Percentiles rank a stretch among this genome's conserved stretches.
Evolutionary conservation across 2,329 filamentous ascomycete genomes (phyloP).

Genomic region (Trichoderma harzianum): DNA sequence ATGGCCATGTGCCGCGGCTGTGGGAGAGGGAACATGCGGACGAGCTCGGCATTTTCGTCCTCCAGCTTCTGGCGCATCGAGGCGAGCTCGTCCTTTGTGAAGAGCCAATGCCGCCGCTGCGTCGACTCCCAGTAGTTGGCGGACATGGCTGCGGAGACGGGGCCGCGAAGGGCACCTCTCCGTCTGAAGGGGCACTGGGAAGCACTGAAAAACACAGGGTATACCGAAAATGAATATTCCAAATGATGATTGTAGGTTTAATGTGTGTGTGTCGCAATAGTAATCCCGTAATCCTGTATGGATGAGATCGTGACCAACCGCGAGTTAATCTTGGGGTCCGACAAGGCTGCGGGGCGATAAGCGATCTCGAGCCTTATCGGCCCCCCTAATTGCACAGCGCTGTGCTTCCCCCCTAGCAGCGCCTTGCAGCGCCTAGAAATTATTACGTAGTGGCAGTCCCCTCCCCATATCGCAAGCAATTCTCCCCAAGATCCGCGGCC

Average conservation of each 20-base stretch:
- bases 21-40: conserved; percentile 78
- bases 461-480: background rate
- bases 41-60: conserved; percentile 68
- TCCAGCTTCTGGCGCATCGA: conserved; percentile 73
- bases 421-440: conserved; percentile 10
- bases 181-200: background rate
- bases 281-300: background rate
- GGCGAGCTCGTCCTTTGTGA: conserved; percentile 75
- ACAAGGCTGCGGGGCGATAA: conserved; percentile 20
- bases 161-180: conserved; percentile 12
- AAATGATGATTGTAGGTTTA: background rate
- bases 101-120: conserved; percentile 86
- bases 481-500: background rate
- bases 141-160: conserved; percentile 59
- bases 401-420: background rate
- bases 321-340: background rate
- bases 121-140: conserved; percentile 97
- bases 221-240: background rate
- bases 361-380: conserved; percentile 15
- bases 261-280: background rate
- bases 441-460: conserved; percentile 19
- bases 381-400: conserved; percentile 4
- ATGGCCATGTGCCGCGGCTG: conserved; percentile 80
- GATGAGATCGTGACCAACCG: background rate
- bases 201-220: background rate